Base-by-base conservation (phyloP, 1,139 yeast genomes). In the Chernovozyma sophiae-reginae region DNA sequence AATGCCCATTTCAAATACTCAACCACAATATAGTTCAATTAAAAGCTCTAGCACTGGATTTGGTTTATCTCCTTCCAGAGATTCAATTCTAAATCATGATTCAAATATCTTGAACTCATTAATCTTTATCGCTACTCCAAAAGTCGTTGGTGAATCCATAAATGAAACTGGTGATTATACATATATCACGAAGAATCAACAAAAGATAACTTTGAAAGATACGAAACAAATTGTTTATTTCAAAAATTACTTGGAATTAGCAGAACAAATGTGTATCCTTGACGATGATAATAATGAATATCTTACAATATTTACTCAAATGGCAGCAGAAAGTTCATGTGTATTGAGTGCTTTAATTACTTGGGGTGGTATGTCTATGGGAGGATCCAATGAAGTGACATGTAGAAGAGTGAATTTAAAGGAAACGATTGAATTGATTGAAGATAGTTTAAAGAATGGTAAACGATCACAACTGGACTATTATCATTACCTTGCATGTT, bases 301-400 rank as follows among this genome's bases (percentile, higher is more conserved):
- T 28, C 16, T 31, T 4, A 16, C 32, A 3, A 20, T 30, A 15
- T 34, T 31, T 32, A 11, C 34, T 3, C 24, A 18, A 4, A 13
- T 34, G 18, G 40, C 35, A 8, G 16, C 13, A 11, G 25, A 32
- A 25, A 37, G 33, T 23, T 7, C 17, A 23, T 23, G 26, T 13
- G 40, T 37, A 7, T 20, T 37, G 13, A 20, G 23, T 14, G 27
- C 40, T 5, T 17, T 37, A 7, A 12, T 37, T 7, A 25, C 38
- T 36, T 48, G 53, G 51, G 37, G 40, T 17, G 43, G 43, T 15
- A 40, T 50, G 34, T 43, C 52, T 20, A 40, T 50, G 10, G 42
- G 39, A 13, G 40, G 47, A 30, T 42, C 43, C 22, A 35, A 34
- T 30, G 52, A 45, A 14, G 37, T 39, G 30, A 23, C 13, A 4